A percentile compares a stretch with the other conserved stretches of the same genome.
phyloP scores from a whole-genome alignment of 139 green algal genomes.

The Micractinium sp. region DNA sequence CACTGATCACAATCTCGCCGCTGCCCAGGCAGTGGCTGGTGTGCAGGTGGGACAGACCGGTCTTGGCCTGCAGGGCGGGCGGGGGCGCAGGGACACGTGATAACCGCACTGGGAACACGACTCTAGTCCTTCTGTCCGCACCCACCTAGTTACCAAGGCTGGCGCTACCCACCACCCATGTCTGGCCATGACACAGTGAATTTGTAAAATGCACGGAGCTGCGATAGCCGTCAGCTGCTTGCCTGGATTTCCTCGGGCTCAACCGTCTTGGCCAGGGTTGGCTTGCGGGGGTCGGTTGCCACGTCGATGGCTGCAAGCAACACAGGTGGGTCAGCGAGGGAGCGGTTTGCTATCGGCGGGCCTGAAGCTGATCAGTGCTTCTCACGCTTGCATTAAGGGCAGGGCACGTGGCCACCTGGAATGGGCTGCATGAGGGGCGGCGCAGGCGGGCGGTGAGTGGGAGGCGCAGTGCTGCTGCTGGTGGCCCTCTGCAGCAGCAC shows the following conservation, averaged over 20 bases:
- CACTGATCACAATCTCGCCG: slow-evolving; percentile 63
- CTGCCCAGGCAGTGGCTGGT: slow-evolving; percentile 75
- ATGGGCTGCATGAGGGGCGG: no score
- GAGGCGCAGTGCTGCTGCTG: no score
- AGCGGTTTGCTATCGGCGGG: background rate
- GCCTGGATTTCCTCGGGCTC: slow-evolving; percentile 64
- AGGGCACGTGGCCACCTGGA: no score
- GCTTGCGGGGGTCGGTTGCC: slow-evolving; percentile 59
- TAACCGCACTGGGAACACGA: background rate
- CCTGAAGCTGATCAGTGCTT: background rate
- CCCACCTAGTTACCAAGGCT: no score
- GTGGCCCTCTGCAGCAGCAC: no score
- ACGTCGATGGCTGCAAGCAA: slow-evolving; percentile 63
- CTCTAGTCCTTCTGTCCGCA: no score
- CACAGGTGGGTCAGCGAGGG: background rate
- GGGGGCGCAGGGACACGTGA: background rate
- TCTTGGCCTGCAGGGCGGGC: background rate
- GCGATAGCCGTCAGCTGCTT: no score
- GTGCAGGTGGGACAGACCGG: slow-evolving; percentile 72
- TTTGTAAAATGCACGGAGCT: no score
- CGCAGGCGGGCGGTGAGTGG: no score
- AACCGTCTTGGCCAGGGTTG: slow-evolving; percentile 60
- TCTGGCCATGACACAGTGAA: no score
- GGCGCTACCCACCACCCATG: background rate
- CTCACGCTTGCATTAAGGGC: background rate